A percentile compares a stretch with the other conserved stretches of the same genome.
Evolutionary conservation across 106 monocot species (phyloP).

Genomic region (Gastrodia elata): DNA sequence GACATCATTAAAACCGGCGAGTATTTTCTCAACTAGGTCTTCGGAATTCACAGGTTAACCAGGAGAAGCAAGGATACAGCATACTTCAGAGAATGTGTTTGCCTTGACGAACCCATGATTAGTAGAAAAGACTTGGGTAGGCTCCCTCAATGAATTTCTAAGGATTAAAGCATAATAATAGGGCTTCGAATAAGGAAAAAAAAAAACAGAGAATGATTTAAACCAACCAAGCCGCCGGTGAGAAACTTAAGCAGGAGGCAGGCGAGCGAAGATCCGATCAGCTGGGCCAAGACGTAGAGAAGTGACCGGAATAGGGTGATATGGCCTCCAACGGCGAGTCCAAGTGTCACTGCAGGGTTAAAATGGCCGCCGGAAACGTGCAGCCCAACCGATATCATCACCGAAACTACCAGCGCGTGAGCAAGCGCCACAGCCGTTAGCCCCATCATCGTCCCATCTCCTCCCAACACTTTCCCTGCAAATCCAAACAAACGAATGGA

Average conservation of each 20-base stretch:
- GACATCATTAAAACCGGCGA: too few species aligned
- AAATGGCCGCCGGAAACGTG: slow-evolving; percentile 82
- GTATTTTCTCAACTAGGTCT: too few species aligned
- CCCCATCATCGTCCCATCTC: slow-evolving; percentile 44
- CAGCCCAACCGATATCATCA: slow-evolving; percentile 63
- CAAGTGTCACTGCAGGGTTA: slow-evolving; percentile 77
- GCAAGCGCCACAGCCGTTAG: slow-evolving; percentile 66
- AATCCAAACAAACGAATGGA: background rate
- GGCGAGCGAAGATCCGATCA: slow-evolving; percentile 51
- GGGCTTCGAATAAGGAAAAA: background rate
- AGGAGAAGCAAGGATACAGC: too few species aligned
- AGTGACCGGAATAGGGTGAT: slow-evolving; percentile 57
- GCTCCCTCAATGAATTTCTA: too few species aligned
- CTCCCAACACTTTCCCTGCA: slow-evolving; percentile 38
- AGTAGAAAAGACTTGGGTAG: too few species aligned
- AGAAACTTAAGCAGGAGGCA: slow-evolving; percentile 73
- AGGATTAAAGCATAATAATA: too few species aligned
- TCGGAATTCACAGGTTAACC: too few species aligned
- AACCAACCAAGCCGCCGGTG: slow-evolving; percentile 53
- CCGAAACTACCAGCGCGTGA: slow-evolving; percentile 60
- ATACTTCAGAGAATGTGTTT: too few species aligned
- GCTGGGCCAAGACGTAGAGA: slow-evolving; percentile 60
- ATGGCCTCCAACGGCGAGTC: slow-evolving; percentile 62
- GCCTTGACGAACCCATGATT: too few species aligned
- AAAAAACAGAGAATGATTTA: background rate